Evolutionary conservation across 331 rosid genomes (phyloP), one percentile per base, ranked within the genome.

Genomic region (Malus hybrid): DNA sequence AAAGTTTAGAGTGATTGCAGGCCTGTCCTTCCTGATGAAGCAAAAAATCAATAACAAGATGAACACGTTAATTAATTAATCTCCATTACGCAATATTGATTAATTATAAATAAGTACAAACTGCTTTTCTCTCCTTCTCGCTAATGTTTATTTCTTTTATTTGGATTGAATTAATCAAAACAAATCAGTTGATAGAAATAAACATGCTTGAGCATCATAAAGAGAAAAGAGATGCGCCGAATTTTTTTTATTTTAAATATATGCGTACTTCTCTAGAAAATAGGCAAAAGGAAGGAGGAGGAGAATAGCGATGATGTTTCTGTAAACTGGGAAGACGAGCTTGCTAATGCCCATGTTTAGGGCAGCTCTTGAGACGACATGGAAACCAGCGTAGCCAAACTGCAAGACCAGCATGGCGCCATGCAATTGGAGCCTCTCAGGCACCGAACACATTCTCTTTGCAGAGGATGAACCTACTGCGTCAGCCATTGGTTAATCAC

Each of bases 341-440:
- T 94, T 94, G 80, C 96, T 88, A 44, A 94, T 76, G 79, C 99
- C 99, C 99, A 94, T 94, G 79, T 94, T 94, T 29, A 94, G 99
- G 76, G 99, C 99, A 74, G 90, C 88, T 73, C 99, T 85, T 0
- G 99, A 94, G 63, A 94, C 99, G 0, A 94, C 97, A 71, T 94
- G 99, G 74, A 94, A 94, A 0, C 99, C 99, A 1, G 99, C 99
- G 22, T 94, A 94, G 13, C 99, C 99, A 76, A 94, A 90, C 80
- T 94, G 99, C 86, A 94, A 80, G 80, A 89, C 93, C 90, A 94
- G 57, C 99, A 94, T 94, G 85, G 99, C 99, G 34, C 75, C 99
- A 77, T 94, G 99, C 72, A 94, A 93, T 55, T 90, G 99, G 63
- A 92, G 15, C 15, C 73, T 71, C 70, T 94, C 99, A 0, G 97